phyloP scores from a whole-genome alignment of 1,284 basidiomycete genomes.

The Megacollybia platyphylla region DNA sequence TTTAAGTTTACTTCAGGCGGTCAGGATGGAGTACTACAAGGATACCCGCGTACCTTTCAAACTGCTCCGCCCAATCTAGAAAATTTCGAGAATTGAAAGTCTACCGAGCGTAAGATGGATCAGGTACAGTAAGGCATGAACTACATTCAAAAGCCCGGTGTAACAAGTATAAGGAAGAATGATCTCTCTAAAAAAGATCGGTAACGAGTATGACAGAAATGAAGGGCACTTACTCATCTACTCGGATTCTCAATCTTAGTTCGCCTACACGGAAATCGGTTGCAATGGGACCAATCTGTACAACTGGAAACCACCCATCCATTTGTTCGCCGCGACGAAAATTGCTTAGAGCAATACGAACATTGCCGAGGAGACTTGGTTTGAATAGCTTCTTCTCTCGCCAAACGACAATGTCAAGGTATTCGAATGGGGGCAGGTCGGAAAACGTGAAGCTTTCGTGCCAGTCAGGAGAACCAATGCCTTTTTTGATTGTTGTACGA shows the following conservation, averaged over 20 bases:
- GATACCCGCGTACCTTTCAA: conserved; percentile 24
- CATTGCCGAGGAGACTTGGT: conserved; percentile 42
- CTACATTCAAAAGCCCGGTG: conserved; percentile 37
- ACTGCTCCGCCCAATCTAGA: conserved; percentile 61
- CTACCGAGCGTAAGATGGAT: conserved; percentile 19
- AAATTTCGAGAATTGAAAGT: conserved; percentile 51
- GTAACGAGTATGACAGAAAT: background rate
- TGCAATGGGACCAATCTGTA: conserved; percentile 32
- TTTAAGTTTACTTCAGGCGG: conserved; percentile 31
- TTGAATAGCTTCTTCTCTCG: conserved; percentile 52
- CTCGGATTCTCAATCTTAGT: conserved; percentile 53
- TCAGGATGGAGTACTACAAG: too few relatives aligned
- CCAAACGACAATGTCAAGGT: conserved; percentile 50
- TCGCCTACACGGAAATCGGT: conserved; percentile 58
- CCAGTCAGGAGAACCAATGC: conserved; percentile 57
- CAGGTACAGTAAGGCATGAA: conserved; percentile 3
- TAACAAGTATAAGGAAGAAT: conserved; percentile 56
- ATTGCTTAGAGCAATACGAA: conserved; percentile 53
- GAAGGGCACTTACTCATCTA: conserved; percentile 54
- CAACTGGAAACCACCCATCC: conserved; percentile 77
- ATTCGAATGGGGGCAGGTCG: conserved; percentile 62
- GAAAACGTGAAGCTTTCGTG: conserved; percentile 64
- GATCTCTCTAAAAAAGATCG: conserved; percentile 41
- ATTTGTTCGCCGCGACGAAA: conserved; percentile 60
- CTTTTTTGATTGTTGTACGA: conserved; percentile 60